Percentiles rank a stretch among this genome's conserved stretches.
Conservation (phyloP, 169 alveolate species). For the Miamiensis avidus region DNA sequence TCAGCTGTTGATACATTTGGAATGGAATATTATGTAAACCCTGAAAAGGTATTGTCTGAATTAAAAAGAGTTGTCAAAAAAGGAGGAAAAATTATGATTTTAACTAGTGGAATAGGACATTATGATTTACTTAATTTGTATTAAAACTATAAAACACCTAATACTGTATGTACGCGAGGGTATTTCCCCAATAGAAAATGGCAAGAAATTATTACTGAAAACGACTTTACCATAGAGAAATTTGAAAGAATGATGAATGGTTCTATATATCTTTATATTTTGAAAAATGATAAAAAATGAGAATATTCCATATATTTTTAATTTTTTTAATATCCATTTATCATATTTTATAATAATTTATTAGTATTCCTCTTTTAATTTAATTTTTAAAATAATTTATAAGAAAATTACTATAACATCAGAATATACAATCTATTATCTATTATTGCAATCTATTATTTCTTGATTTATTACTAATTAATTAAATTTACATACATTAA, state of each 20-base stretch:
- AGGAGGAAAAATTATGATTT: conserved; percentile 45
- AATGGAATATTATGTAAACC: conserved; percentile 47
- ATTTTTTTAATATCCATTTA: no score
- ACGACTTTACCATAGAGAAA: conserved; percentile 12
- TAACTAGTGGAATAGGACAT: conserved; percentile 39
- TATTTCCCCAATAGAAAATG: conserved; percentile 46
- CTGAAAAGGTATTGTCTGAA: conserved; percentile 36
- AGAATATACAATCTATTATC: no score
- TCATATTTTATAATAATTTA: no score
- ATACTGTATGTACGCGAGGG: conserved; percentile 15
- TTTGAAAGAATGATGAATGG: conserved; percentile 33
- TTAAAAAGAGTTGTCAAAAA: conserved; percentile 53
- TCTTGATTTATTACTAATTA: no score
- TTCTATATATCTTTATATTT: conserved; percentile 30
- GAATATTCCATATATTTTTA: not conserved
- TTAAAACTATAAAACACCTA: conserved; percentile 28
- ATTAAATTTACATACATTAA: no score
- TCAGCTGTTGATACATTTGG: conserved; percentile 53
- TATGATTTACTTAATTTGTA: conserved; percentile 30
- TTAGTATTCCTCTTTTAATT: no score
- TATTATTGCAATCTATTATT: no score
- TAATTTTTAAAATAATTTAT: no score
- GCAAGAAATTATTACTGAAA: conserved; percentile 31
- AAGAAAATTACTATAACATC: no score
- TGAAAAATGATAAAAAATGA: conserved; percentile 32